These are phyloP conservation scores for Aspergillus luchuensis DNA, from an alignment of 2,329 filamentous ascomycete genomes.

Conservation along the genomic window DNA sequence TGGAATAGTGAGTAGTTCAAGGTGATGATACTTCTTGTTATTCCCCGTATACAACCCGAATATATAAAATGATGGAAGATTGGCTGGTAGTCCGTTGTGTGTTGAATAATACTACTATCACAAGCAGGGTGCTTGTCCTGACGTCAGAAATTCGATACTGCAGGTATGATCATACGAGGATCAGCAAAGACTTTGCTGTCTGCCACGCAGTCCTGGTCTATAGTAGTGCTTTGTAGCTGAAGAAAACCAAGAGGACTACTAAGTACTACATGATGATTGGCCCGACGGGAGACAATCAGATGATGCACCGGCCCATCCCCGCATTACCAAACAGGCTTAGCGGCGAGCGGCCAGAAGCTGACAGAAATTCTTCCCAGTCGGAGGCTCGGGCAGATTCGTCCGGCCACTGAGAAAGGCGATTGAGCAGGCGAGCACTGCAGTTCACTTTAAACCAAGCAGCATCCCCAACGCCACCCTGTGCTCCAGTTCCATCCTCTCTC, in stretches of 20 bases:
- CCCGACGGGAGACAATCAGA: neutral
- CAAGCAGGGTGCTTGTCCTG: no score
- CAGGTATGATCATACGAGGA: no score
- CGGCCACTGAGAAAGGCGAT: slow-evolving; percentile 20
- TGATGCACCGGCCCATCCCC: slow-evolving; percentile 17
- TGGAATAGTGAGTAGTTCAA: no score
- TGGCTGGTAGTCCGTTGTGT: no score
- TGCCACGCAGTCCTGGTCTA: no score
- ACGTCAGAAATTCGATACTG: no score
- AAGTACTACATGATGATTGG: slow-evolving; percentile 5
- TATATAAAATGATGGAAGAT: no score
- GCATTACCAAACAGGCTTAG: slow-evolving; percentile 25
- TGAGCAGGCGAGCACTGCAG: slow-evolving; percentile 20
- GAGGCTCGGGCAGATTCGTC: slow-evolving; percentile 19
- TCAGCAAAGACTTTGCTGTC: no score
- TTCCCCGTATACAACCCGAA: no score
- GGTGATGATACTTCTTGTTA: no score
- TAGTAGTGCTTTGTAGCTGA: neutral
- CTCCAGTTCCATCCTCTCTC: slow-evolving; percentile 2
- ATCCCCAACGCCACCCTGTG: slow-evolving; percentile 10
- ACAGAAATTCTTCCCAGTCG: slow-evolving; percentile 23
- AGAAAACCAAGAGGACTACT: neutral
- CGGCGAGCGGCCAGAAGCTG: slow-evolving; percentile 19
- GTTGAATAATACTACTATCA: no score
- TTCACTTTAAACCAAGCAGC: slow-evolving; percentile 9